A percentile compares a stretch with the other conserved stretches of the same genome.
phyloP scores from a whole-genome alignment of 768 basidiomycete species.

The Collybia mongolica region DNA sequence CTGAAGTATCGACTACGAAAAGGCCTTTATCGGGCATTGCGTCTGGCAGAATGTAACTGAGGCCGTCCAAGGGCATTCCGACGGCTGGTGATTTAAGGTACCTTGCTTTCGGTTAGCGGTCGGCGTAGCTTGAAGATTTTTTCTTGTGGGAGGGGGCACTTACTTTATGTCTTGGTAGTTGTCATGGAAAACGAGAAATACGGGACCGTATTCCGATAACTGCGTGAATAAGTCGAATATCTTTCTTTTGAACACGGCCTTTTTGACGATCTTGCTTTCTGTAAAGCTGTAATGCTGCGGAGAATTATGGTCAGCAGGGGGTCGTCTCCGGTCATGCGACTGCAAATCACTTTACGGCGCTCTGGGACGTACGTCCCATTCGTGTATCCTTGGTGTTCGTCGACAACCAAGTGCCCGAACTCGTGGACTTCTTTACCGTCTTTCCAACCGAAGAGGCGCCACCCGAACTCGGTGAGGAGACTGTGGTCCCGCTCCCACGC shows the following conservation, averaged over 20 bases:
- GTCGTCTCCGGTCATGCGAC: neutral
- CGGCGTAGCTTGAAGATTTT: neutral
- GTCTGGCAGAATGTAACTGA: constrained; percentile 60
- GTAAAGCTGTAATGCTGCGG: constrained; percentile 69
- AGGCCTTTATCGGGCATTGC: constrained; percentile 47
- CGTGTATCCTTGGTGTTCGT: constrained; percentile 53
- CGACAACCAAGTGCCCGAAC: constrained; percentile 60
- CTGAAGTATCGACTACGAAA: constrained; percentile 71
- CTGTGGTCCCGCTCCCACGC: constrained; percentile 78
- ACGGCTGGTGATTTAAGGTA: constrained; percentile 51
- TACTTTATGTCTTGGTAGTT: constrained; percentile 75
- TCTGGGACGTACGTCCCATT: constrained; percentile 68
- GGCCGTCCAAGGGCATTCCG: constrained; percentile 48
- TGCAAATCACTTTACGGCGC: constrained; percentile 50
- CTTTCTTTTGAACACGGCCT: constrained; percentile 46
- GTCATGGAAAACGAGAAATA: constrained; percentile 85
- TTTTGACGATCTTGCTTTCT: constrained; percentile 51
- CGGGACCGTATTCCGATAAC: constrained; percentile 46
- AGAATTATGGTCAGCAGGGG: neutral
- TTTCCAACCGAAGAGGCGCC: constrained; percentile 58
- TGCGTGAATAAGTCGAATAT: constrained; percentile 45
- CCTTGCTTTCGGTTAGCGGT: constrained; percentile 26
- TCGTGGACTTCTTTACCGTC: constrained; percentile 46
- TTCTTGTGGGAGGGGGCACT: too few species aligned
- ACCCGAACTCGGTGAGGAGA: constrained; percentile 83